Base-by-base conservation (phyloP, 192 early-diverging fungal genomes). In the Podila clonocystis region DNA sequence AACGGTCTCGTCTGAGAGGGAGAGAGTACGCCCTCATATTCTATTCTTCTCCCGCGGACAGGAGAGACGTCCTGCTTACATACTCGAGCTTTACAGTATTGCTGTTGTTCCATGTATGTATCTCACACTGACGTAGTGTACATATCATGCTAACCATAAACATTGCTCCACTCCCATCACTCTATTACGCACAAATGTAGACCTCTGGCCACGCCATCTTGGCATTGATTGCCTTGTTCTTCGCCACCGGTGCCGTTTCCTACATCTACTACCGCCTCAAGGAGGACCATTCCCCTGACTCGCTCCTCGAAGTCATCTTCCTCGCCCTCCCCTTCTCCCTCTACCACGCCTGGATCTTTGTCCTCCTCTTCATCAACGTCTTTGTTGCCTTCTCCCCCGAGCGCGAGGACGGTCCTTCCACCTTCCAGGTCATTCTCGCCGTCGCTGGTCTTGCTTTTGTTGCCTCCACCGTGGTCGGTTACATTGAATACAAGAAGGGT, bases 301-400 rank as follows among this genome's bases (percentile, higher is more conserved):
- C 68, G 33, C 52, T 65, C 64, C 60, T 58, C 24, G 87, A 93
- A 50, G 70, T 55, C 24, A 4, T 92, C 36, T 89, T 90, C 59
- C 73, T 92, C 34, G 90, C 90, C 73, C 86, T 89, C 48, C 92
- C 92, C 71, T 89, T 93, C 86, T 90, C 89, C 41, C 77, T 91
- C 31, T 92, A 87, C 83, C 89, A 91, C 79, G 91, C 88, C 33
- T 91, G 89, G 87, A 84, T 92, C 61, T 76, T 88, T 59, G 87
- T 89, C 65, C 69, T 90, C 50, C 62, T 79, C 75, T 75, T 89
- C 72, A 70, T 91, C 70, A 91, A 89, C 84, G 65, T 82, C 57
- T 88, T 91, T 68, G 89, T 88, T 62, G 85, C 85, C 67, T 87
- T 93, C 67, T 85, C 87, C n/a, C 63, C 64, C 31, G 75, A 75